These are phyloP conservation scores for Trichaptum fuscoviolaceum DNA, from an alignment of 768 basidiomycete species.

Conservation along the genomic window DNA sequence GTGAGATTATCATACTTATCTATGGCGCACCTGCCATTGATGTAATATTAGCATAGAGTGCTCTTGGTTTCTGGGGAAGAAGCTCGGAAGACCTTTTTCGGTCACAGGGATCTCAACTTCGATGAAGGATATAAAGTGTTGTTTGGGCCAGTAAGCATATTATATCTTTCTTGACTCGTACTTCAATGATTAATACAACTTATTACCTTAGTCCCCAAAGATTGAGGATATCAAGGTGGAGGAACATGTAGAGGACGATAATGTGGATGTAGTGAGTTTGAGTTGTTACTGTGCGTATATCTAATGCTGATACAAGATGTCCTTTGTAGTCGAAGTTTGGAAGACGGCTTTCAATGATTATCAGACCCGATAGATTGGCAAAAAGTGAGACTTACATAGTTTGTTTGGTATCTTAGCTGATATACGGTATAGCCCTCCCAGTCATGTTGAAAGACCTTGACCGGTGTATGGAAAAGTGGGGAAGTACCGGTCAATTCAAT, in stretches of 20 bases:
- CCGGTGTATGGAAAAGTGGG: slow-evolving; percentile 60
- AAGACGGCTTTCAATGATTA: slow-evolving; percentile 59
- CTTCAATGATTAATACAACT: slow-evolving; percentile 10
- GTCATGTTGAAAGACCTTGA: slow-evolving; percentile 60
- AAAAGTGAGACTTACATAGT: slow-evolving; percentile 18
- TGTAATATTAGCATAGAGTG: neutral
- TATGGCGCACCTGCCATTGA: too few species aligned
- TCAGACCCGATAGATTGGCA: slow-evolving; percentile 55
- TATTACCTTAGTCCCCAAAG: slow-evolving; percentile 13
- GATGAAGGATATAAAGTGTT: slow-evolving; percentile 77
- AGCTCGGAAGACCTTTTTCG: slow-evolving; percentile 65
- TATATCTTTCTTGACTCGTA: neutral
- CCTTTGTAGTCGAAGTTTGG: slow-evolving; percentile 53
- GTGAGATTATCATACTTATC: neutral
- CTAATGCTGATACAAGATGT: slow-evolving; percentile 53
- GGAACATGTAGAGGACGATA: slow-evolving; percentile 16
- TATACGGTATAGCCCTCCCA: slow-evolving; percentile 50
- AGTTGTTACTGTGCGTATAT: slow-evolving; percentile 44
- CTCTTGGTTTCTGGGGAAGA: slow-evolving; percentile 65
- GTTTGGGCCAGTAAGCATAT: slow-evolving; percentile 59
- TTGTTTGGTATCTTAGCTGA: neutral
- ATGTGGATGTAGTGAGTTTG: neutral
- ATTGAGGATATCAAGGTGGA: slow-evolving; percentile 22
- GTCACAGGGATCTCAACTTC: slow-evolving; percentile 64
- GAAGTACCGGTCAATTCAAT: slow-evolving; percentile 56